Evolutionary conservation across 2,329 filamentous ascomycete genomes (phyloP).

Genomic region (Podosphaera aphanis): DNA sequence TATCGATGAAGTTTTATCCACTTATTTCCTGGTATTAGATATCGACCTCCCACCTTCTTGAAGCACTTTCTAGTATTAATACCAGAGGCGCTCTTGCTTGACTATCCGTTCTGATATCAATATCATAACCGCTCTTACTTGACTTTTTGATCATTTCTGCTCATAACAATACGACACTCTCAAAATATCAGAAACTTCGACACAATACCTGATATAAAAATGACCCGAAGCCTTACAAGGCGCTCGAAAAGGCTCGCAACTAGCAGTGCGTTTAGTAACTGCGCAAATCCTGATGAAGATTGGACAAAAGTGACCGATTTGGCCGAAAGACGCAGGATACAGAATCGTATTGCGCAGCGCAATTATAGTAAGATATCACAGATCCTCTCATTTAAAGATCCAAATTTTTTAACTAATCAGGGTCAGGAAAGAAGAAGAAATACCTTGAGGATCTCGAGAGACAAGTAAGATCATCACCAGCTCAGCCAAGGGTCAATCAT

Average conservation of each 20-base stretch:
- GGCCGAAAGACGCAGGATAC: slow-evolving; percentile 76
- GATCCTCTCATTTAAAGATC: not conserved
- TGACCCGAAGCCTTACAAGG: not conserved
- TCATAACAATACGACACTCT: not conserved
- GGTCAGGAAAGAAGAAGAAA: slow-evolving; percentile 72
- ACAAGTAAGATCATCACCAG: slow-evolving; percentile 40
- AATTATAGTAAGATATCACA: slow-evolving; percentile 60
- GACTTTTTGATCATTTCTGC: not conserved
- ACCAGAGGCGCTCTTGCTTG: not conserved
- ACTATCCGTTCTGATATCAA: not conserved
- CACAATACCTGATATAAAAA: not conserved
- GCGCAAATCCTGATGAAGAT: slow-evolving; percentile 87
- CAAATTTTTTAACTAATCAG: slow-evolving; percentile 3
- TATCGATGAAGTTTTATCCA: not conserved
- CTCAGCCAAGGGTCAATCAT: slow-evolving; percentile 26
- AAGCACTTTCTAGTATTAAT: not conserved
- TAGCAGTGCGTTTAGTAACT: slow-evolving; percentile 85
- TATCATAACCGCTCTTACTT: not conserved
- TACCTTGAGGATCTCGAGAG: slow-evolving; percentile 45
- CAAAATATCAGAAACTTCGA: not conserved
- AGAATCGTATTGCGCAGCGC: slow-evolving; percentile 91
- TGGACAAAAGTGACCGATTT: slow-evolving; percentile 98
- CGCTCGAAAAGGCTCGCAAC: slow-evolving; percentile 25
- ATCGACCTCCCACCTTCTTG: not conserved
- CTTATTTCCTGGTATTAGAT: not conserved